Base-by-base conservation (phyloP, 2,329 filamentous ascomycete genomes). In the Macrophomina phaseolina region DNA sequence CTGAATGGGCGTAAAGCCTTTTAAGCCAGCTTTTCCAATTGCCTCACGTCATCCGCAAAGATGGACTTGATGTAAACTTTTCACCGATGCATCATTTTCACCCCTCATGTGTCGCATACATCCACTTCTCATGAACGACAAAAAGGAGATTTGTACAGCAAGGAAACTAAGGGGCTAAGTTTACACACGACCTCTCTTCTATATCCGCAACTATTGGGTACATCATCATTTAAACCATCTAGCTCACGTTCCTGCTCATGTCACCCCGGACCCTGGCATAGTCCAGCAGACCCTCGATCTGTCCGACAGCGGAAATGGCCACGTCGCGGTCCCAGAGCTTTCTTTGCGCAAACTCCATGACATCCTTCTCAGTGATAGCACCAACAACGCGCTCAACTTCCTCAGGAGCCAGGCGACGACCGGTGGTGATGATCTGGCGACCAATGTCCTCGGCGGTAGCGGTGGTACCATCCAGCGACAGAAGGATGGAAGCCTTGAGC, bases 271-370 rank as follows among this genome's bases (percentile, higher is more conserved):
- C 86, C 78, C 90, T 85, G 80, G 90, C 85, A 84, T 95, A 96
- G 81, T 94, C 86, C 69, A 89, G 79, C 72, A 90, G 79, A 78
- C 89, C 94, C 87, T 98, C 95, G 77, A 98, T 93, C 83, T 89
- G 90, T 73, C 95, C 95, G 72, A 98, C 92, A 40, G 94, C 95
- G 79, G 90, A 94, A 80, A 99, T 87, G 76, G 95, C 95, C 75
- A 99, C 85, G 80, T 99, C 95, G 83, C 94, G 91, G 83, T 99
- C 95, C 95, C 95, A 99, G 69, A 99, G 85, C 85, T 95, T 97
- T 82, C 89, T 89, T 86, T 92, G 91, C 76, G 94, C 94, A 79
- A 98, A 99, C 76, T 91, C 89, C 92, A 97, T 97, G 71, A 99
- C 92, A 76, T 98, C 93, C 86, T 96, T 96, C 82, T 94, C 93